Conservation (phyloP, 108 stramenopile species). For the Discostella pseudostelligera region DNA sequence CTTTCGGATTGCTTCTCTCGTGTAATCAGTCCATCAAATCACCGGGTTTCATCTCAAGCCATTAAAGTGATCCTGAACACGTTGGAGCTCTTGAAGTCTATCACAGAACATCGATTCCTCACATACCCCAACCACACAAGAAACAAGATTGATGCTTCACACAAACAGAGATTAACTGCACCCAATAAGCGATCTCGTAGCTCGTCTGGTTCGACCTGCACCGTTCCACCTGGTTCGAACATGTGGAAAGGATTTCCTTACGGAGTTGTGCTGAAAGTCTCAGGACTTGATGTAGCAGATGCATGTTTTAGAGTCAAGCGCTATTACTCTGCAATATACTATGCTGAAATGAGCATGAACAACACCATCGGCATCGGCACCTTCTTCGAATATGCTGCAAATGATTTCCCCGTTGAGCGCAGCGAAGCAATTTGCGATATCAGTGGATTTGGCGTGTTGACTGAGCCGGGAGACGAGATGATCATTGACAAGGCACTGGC, state of each 20-base stretch:
- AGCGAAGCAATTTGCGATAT: slow-evolving; percentile 24
- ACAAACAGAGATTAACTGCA: slow-evolving; percentile 13
- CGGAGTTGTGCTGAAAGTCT: slow-evolving; percentile 62
- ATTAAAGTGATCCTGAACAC: slow-evolving; percentile 53
- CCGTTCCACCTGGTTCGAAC: slow-evolving; percentile 1
- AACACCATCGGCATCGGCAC: slow-evolving; percentile 47
- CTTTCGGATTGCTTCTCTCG: slow-evolving; percentile 47
- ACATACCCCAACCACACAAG: slow-evolving; percentile 20
- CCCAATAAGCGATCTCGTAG: slow-evolving; percentile 26
- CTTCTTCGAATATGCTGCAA: slow-evolving; percentile 39
- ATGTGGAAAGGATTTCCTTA: slow-evolving; percentile 72
- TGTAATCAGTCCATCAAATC: slow-evolving; percentile 21
- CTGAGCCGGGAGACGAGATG: slow-evolving; percentile 5
- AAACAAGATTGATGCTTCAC: slow-evolving; percentile 14
- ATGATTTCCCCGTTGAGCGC: slow-evolving; percentile 18
- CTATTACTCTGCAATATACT: slow-evolving; percentile 66
- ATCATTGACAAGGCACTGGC: slow-evolving; percentile 33
- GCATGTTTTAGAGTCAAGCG: slow-evolving; percentile 61
- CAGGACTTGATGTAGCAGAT: slow-evolving; percentile 60
- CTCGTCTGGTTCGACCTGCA: background rate
- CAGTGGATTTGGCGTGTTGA: slow-evolving; percentile 36
- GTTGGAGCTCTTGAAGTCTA: slow-evolving; percentile 47
- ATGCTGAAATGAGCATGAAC: slow-evolving; percentile 55
- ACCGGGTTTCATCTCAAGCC: slow-evolving; percentile 22
- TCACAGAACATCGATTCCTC: slow-evolving; percentile 56